A percentile compares a stretch with the other conserved stretches of the same genome.
phyloP scores from a whole-genome alignment of 1,139 yeast species.

The Geotrichum citri-aurantii region DNA sequence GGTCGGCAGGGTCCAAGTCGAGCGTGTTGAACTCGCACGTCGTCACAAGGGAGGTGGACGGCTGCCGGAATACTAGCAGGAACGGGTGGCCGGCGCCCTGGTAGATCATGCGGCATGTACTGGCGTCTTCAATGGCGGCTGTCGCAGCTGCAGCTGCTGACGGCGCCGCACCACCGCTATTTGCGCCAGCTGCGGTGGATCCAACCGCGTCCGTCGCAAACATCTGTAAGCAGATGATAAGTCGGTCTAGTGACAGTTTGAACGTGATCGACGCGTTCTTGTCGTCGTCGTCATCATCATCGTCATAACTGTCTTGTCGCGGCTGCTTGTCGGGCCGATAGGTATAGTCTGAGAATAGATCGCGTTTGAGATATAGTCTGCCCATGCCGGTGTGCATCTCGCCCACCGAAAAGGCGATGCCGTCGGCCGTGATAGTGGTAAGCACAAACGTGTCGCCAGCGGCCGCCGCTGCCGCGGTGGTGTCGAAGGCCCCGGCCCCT shows the following conservation, averaged over 20 bases:
- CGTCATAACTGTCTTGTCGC: slow-evolving; percentile 19
- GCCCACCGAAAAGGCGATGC: slow-evolving; percentile 30
- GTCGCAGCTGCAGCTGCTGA: not conserved
- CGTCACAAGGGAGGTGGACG: slow-evolving; percentile 55
- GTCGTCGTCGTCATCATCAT: slow-evolving; percentile 19
- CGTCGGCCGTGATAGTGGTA: slow-evolving; percentile 29
- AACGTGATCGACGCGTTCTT: slow-evolving; percentile 17
- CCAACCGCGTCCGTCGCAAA: slow-evolving; percentile 20
- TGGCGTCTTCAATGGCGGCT: slow-evolving; percentile 5
- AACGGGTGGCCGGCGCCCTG: slow-evolving; percentile 61
- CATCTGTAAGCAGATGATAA: slow-evolving; percentile 30
- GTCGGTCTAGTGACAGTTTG: slow-evolving; percentile 26
- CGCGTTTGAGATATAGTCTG: slow-evolving; percentile 25
- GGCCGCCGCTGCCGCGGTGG: not conserved
- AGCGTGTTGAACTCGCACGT: slow-evolving; percentile 64
- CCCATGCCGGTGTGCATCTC: slow-evolving; percentile 30
- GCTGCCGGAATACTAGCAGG: slow-evolving; percentile 59
- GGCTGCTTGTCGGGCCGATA: not conserved
- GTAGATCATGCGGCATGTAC: slow-evolving; percentile 38
- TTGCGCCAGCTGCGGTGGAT: not conserved
- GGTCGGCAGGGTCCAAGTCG: slow-evolving; percentile 20
- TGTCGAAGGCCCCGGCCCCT: not conserved
- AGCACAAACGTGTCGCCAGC: slow-evolving; percentile 7
- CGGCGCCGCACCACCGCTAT: not conserved
- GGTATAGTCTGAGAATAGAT: slow-evolving; percentile 22